These are phyloP conservation scores for Phytophthora kernoviae DNA, from an alignment of 352 stramenopile species.

Conservation along the genomic window DNA sequence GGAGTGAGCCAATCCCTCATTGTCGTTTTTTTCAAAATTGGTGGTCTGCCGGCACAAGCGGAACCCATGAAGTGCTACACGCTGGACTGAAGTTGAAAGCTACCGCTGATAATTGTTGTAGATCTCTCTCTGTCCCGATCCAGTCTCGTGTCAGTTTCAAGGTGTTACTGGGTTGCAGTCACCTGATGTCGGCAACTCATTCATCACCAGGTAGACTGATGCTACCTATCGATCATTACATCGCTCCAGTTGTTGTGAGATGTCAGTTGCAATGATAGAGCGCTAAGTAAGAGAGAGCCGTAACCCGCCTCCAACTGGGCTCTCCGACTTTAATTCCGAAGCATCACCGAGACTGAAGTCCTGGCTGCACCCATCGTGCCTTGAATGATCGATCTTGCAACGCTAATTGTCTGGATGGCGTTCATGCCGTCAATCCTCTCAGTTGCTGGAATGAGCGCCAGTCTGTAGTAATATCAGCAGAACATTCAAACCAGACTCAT, in stretches of 20 bases:
- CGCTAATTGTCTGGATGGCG: neutral
- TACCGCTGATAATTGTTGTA: neutral
- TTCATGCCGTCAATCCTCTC: neutral
- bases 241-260: neutral
- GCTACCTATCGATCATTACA: neutral
- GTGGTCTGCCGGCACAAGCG: neutral
- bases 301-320: too few species aligned
- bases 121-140: constrained; percentile 2
- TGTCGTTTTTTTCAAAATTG: constrained; percentile 6
- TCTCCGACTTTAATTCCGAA: too few species aligned
- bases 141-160: constrained; percentile 9
- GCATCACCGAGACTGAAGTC: too few species aligned
- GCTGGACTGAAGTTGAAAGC: constrained; percentile 26
- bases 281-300: too few species aligned
- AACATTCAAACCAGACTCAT: constrained; percentile 1
- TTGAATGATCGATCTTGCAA: neutral
- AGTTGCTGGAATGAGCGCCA: too few species aligned
- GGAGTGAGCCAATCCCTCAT: constrained; percentile 9
- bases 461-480: constrained; percentile 8
- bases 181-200: neutral
- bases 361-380: too few species aligned
- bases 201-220: neutral
- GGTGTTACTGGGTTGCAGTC: neutral
- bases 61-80: constrained; percentile 13
- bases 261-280: neutral